Base-by-base conservation (phyloP, 805 yeast genomes). In the Cyberlindnera bimundalis region DNA sequence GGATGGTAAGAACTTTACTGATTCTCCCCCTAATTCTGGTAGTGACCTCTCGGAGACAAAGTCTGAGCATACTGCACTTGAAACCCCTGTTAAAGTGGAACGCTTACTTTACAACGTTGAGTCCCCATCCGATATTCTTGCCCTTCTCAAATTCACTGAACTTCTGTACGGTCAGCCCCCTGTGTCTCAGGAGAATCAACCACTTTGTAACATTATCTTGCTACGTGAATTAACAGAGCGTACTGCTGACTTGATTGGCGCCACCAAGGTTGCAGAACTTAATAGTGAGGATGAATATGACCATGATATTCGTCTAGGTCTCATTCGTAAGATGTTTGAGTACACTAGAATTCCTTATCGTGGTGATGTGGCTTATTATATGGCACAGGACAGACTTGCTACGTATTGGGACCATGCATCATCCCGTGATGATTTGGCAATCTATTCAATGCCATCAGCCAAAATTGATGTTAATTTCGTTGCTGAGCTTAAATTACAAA, bases 381-480 rank as follows among this genome's bases (percentile, higher is more conserved):
- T 84, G 12, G 74, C 67, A 44, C 77, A 76, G 47, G 85, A 82
- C 32, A 81, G 74, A 58, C 75, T 87, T 44, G 86, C 80, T 55
- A 65, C 73, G 38, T 73, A 84, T 48, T 76, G 90, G 12, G 96
- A 95, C 17, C 91, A 93, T 21, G 89, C 95, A 19, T 90, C 64
- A 43, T 30, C 34, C 15, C 41, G 37, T 2, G 46, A 51, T 18
- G 59, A 56, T 31, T 35, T 56, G n/a, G 28, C 50, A 27, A 36
- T 56, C 8, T 55, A 45, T 18, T 50, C 51, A 10, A 27, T 50
- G 35, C 35, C 35, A 6, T 39, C 33, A 37, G 39, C 32, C 29
- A 25, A 35, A 23, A 31, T 36, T 34, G 44, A 37, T 42, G n/a
- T 28, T 14, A 17, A 33, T 12, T n/a, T 46, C 33, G 29, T 40